Base-by-base conservation (phyloP, 768 basidiomycete species). In the Macrolepiota albuminosa region DNA sequence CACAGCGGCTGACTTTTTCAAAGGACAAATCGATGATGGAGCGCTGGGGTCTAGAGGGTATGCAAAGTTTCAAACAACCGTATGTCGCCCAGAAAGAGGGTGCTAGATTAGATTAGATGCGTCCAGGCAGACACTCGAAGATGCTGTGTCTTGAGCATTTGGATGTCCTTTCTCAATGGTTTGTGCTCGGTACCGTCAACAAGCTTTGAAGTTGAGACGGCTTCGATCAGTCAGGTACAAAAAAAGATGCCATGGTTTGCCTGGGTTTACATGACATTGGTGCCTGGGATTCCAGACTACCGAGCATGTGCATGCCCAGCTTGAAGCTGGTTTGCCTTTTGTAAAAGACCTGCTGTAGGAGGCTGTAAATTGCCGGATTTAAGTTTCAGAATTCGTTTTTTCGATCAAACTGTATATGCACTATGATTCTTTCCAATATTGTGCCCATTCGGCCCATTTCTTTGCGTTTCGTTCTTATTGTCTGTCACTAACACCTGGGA, bases 21-120 rank as follows among this genome's bases (percentile, higher is more conserved):
- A 66, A 91, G 85, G 96, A 98, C 74, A 96, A 95, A 71, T 82
- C 87, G 10, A 92, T 98, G 93, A 91, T 98, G 85, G 77, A 73
- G 5, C 84, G 93, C 46, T 97, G 94, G 95, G 96, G 96, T 36
- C 77, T 98, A 34, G 79, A 88, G 62, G 95, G 95, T 36, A 93
- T 97, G 91, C 78, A 77, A 57, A 93, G 91, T 69, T 98, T 98
- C 72, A 89, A 91, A 69, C 88, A 93, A 67, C 69, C 72, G 24
- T 78, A 75, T 60, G 83, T 90, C 37, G 81, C 80, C 24, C 74
- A 72, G 58, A 85, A 84, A 67, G 86, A 86, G 70, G 76, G 67
- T 24, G 56, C 67, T n/a, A 70, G 68, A 31, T 61, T 72, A 37
- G 62, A 66, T 61, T 72, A 37, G 62, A 66, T 61, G 51, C 54